These are phyloP conservation scores for Decorospora gaudefroyi DNA, from an alignment of 2,329 filamentous ascomycete genomes.

Conservation along the genomic window DNA sequence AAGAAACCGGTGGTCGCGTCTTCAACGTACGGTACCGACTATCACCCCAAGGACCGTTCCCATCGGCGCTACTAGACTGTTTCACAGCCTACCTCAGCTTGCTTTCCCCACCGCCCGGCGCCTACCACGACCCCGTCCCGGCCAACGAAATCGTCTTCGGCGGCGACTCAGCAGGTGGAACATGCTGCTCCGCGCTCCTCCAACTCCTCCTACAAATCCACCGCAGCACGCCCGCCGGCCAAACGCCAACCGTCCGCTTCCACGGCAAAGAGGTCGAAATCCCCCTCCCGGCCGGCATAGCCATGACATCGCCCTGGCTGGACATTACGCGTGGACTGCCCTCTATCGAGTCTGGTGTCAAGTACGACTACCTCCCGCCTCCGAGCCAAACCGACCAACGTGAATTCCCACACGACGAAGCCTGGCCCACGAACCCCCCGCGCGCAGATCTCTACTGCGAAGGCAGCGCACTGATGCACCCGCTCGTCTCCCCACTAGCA, in stretches of 20 bases:
- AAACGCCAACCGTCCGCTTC: constrained; percentile 59
- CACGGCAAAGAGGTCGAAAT: constrained; percentile 62
- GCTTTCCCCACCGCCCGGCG: constrained; percentile 70
- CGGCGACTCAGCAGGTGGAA: constrained; percentile 78
- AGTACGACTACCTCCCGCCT: constrained; percentile 67
- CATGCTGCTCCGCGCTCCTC: constrained; percentile 67
- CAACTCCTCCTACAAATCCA: constrained; percentile 70
- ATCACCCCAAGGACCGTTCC: constrained; percentile 75
- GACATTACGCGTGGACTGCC: constrained; percentile 69
- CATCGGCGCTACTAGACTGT: constrained; percentile 72
- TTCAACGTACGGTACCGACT: constrained; percentile 76
- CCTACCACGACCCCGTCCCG: constrained; percentile 67
- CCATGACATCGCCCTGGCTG: constrained; percentile 69
- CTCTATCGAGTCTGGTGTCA: constrained; percentile 57
- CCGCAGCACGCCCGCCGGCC: constrained; percentile 49
- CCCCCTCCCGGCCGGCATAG: constrained; percentile 68
- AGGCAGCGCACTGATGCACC: constrained; percentile 59
- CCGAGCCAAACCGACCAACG: constrained; percentile 45
- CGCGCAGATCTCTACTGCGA: constrained; percentile 56
- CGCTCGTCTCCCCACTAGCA: constrained; percentile 67
- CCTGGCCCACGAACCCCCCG: constrained; percentile 54
- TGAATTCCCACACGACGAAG: constrained; percentile 54
- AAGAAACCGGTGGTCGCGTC: constrained; percentile 67
- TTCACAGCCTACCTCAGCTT: constrained; percentile 73
- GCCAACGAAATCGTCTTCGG: constrained; percentile 70